Base-by-base conservation (phyloP, 2,329 filamentous ascomycete genomes). In the Aspergillus arachidicola region DNA sequence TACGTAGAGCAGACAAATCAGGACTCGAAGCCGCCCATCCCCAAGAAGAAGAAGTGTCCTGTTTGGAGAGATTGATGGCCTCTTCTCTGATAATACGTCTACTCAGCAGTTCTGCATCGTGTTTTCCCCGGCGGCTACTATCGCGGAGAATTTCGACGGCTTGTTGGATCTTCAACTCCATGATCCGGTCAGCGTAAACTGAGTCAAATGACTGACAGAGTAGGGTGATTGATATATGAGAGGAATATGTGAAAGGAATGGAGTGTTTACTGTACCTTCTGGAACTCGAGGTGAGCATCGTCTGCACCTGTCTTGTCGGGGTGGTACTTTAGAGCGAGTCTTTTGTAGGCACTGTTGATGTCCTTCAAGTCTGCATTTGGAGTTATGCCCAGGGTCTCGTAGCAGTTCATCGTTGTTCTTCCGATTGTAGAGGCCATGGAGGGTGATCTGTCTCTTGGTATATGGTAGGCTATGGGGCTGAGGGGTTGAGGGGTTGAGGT, bases 141-240 rank as follows among this genome's bases (percentile, higher is more conserved):
- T 78, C 74, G 21, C 75, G 75, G 36, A 78, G 76, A 10, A 68
- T 63, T n/a, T 78, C 75, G 38, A 73, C 64, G 11, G 76, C 76
- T 63, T 76, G 62, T 45, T 72, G 69, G 36, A 77, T 73, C 76
- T 78, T 55, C 30, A 21, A n/a, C 6, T 34, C n/a, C 19, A 32
- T 51, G 10, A 34, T 30, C 3, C 11, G 1, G 28, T 30, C 9
- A n/a, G 48, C 4, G 6, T 32, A n/a, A n/a, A 11, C n/a, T 32
- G 12, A 48, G 43, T 21, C 12, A 28, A n/a, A 26, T 28, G 19
- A 41, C 38, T n/a, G 19, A 41, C 21, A 21, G 19, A 28, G 28
- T 10, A 21, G 30, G 28, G 28, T n/a, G n/a, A n/a, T n/a, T 32
- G 7, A 63, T 55, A 16, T 36, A 58, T 57, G 16, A 41, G 38